phyloP scores from a whole-genome alignment of 352 stramenopile species.

The Pythium angustatum region DNA sequence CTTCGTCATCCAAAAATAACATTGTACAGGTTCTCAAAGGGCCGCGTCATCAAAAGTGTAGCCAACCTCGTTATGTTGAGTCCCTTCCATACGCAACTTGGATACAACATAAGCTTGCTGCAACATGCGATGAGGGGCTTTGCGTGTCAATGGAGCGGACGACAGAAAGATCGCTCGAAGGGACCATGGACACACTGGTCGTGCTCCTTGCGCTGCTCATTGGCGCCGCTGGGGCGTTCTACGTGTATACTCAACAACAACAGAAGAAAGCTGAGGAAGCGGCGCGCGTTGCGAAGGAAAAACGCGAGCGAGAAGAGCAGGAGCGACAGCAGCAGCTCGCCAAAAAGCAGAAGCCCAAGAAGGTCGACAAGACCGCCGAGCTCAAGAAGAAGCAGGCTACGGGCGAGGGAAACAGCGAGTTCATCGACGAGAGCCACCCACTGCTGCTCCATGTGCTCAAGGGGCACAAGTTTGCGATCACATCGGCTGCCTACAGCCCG shows the following conservation, averaged over 20 bases:
- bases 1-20: too few species aligned
- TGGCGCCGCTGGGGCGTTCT: constrained; percentile 51
- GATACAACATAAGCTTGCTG: constrained; percentile 12
- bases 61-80: background rate
- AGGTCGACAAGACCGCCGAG: constrained; percentile 71
- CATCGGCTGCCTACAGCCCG: constrained; percentile 65
- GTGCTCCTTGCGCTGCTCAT: constrained; percentile 63
- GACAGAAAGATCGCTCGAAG: constrained; percentile 2
- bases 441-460: constrained; percentile 52
- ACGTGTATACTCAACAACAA: constrained; percentile 60
- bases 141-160: constrained; percentile 23
- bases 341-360: constrained; percentile 73
- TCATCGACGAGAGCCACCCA: constrained; percentile 37
- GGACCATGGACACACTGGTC: constrained; percentile 31
- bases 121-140: too few species aligned
- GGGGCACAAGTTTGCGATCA: constrained; percentile 74
- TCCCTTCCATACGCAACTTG: background rate
- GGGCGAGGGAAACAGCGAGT: constrained; percentile 22
- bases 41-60: too few species aligned
- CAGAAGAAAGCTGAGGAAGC: constrained; percentile 37
- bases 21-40: too few species aligned
- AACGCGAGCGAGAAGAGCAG: constrained; percentile 41
- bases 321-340: constrained; percentile 43
- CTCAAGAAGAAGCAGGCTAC: constrained; percentile 59
- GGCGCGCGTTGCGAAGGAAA: constrained; percentile 49